Base-by-base conservation (phyloP, 1,139 yeast genomes). In the Yamadazyma friedrichii region DNA sequence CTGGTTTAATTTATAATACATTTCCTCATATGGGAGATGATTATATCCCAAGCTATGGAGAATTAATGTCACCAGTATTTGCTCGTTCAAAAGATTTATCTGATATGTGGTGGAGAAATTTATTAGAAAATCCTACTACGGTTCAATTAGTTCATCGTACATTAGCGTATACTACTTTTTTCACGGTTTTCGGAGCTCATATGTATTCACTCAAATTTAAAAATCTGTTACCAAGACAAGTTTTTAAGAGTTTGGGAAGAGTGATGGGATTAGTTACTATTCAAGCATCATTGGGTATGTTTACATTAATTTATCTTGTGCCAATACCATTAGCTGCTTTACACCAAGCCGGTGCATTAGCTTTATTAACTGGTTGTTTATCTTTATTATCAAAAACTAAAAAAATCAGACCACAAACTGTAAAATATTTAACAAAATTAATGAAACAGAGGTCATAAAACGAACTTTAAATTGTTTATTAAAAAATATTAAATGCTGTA, bases 311-410 rank as follows among this genome's bases (percentile, higher is more conserved):
- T 32, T 91, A 88, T 61, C 74, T 89, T 47, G 98, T 93, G 13
- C 99, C 99, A 29, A 82, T 88, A 31, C 87, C 96, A 13, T 65
- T 93, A 38, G 99, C 96, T 1, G 95, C 98, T 8, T 79, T 91
- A 6, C 99, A 94, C 61, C 99, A 94, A 68, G 97, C 97, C 11
- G 98, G 98, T 49, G 96, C 98, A 0, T 69, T 94, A 55, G 95
- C 95, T 0, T 73, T 94, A 41, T 71, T 94, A 53, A 93, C 98
- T 0, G 74, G 86, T 11, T 77, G 88, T 20, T 70, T 93, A 48
- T 72, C 88, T 2, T 76, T 87, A 48, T 78, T 84, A 15, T 79
- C 88, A 26, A 76, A 80, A 46, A 70, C 93, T 51, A 80, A 84
- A 52, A 76, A 74, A 51, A 96, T 98, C 29, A 77, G 94, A 62